Evolutionary conservation across 2,329 filamentous ascomycete species (phyloP), one percentile per base, ranked within the genome.

Genomic region (Penicillium vulpinum): DNA sequence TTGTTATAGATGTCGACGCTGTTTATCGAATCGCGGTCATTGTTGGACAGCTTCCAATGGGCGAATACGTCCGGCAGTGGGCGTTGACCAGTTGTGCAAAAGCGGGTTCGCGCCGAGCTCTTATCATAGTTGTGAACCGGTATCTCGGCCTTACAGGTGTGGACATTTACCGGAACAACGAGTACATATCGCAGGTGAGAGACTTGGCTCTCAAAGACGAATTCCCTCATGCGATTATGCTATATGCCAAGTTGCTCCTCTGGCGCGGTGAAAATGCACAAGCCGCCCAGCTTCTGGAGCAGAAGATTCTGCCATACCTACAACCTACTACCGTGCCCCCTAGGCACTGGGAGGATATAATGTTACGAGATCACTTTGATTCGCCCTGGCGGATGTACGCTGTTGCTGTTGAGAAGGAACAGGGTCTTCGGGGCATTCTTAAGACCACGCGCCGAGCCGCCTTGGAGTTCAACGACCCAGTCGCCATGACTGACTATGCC

Each of bases 311-410:
- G 24, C 49, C 58, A 2, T 55, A 47, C 9, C 59, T 71, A 11
- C 48, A 57, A 5, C 66, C 72, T 9, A 62, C 59, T 15, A 24
- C 21, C 2, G 24, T 44, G 13, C 10, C 7, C 13, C 16, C 54
- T 5, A 0, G 18, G 7, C 13, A 35, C 10, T 54, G 41, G 26
- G 49, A 61, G 3, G 56, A 59, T 36, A 54, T 69, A 10, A 53
- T 49, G 15, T 22, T 67, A 6, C 5, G 22, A 3, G 56, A 50
- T 2, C 2, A 10, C 0, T 28, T 72, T 1, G 56, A 67, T 5
- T 61, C 66, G 2, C 72, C 74, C 1, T 72, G 71, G 68, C 47
- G 68, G 8, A 44, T 67, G 13, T 73, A 73, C 39, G 60, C 60
- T 13, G 35, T 63, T 18, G 44, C 56, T 4, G 49, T 56, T 13